Base-by-base conservation (phyloP, 2,329 filamentous ascomycete species). In the Ophioceras dolichostomum region DNA sequence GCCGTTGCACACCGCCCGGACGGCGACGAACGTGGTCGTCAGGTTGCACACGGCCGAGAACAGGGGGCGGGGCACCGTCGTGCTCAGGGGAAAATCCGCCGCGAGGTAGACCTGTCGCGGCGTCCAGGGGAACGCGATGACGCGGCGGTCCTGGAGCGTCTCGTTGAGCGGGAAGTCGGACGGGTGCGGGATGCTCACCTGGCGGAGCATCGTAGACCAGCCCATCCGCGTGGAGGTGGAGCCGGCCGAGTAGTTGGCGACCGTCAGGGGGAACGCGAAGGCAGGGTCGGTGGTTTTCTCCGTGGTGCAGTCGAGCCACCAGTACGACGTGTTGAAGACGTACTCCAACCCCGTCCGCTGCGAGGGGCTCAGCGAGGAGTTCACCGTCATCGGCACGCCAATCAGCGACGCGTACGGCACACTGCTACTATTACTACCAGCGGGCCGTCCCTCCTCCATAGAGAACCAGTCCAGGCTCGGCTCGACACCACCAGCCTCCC, bases 381-480 rank as follows among this genome's bases (percentile, higher is more conserved):
- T 32, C 8, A 32, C 18, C 30, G 19, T 32, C 2, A 39, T 19
- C 5, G 41, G 41, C 27, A 28, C 29, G 10, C 41, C 41, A 6
- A 39, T 37, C n/a, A 43, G 39, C 4, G 39, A 41, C 10, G 39
- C 28, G 16, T 43, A 43, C 9, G 41, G 39, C 22, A 38, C 10
- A 13, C 32, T 29, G 30, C 20, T 39, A 26, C 16, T 13, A 39
- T n/a, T n/a, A n/a, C n/a, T n/a, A 24, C 20, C 12, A n/a, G 18
- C 30, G 14, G 16, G 17, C 9, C 30, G 14, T 12, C 30, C 30
- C 17, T 30, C 28, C 19, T 32, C 30, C 2, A 34, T 20, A 30
- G 36, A 41, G 7, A 32, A 17, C 26, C 27, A 29, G 3, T 16
- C 14, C 27, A 18, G 10, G 29, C 10, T 28, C 16, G 21, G 18